phyloP scores from a whole-genome alignment of 2,329 filamentous ascomycete genomes.

The Didymella pomorum region DNA sequence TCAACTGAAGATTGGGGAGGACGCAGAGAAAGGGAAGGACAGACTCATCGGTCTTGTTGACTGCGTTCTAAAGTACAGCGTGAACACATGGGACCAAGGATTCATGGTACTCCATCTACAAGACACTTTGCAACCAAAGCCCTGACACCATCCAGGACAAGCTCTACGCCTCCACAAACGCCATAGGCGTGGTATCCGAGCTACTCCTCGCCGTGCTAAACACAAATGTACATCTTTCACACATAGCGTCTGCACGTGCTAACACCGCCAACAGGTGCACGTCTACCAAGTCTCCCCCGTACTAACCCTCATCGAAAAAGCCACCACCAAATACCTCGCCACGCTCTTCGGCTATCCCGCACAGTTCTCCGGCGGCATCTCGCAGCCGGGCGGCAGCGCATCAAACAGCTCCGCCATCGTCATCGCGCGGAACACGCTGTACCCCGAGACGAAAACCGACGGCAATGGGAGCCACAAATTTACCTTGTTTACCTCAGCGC shows the following conservation, averaged over 20 bases:
- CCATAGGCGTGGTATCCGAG: constrained; percentile 84
- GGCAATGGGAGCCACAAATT: constrained; percentile 74
- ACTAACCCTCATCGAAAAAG: constrained; percentile 86
- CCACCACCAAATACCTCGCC: constrained; percentile 76
- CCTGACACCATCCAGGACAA: constrained; percentile 67
- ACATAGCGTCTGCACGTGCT: background rate
- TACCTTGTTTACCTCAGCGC: constrained; percentile 84
- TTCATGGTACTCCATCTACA: constrained; percentile 65
- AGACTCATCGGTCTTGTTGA: constrained; percentile 62
- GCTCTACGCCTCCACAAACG: constrained; percentile 88
- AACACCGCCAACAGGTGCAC: constrained; percentile 67
- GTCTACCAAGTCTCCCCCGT: constrained; percentile 94
- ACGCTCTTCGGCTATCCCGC: constrained; percentile 64
- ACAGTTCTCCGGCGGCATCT: constrained; percentile 73
- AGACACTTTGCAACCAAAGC: too few relatives aligned
- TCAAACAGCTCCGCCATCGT: constrained; percentile 88
- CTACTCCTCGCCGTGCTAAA: constrained; percentile 85
- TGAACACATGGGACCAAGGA: constrained; percentile 98
- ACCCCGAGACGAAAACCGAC: constrained; percentile 75
- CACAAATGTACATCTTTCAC: constrained; percentile 72
- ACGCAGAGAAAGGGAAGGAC: constrained; percentile 52
- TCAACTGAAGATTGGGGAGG: constrained; percentile 48
- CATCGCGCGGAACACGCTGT: constrained; percentile 86
- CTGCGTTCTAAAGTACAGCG: constrained; percentile 80
- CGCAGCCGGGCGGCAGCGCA: constrained; percentile 79